phyloP scores from a whole-genome alignment of 1,284 basidiomycete species.

The Boletus mariae region DNA sequence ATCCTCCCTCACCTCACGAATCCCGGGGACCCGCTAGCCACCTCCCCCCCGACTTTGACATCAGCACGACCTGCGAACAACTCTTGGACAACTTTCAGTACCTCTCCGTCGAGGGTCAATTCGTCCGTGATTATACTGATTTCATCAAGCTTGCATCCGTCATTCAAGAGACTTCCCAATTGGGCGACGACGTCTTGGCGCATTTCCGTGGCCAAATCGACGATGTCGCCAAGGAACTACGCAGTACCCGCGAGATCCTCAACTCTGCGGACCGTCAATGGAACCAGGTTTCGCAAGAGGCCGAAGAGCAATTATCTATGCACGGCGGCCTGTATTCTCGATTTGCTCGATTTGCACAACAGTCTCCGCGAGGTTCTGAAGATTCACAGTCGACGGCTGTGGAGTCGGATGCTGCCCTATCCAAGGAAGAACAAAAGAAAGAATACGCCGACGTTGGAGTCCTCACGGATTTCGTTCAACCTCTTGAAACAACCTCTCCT shows the following conservation, averaged over 20 bases:
- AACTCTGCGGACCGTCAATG: conserved; percentile 37
- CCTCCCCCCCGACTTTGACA: conserved; percentile 39
- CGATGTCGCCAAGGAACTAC: conserved; percentile 48
- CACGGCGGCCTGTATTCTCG: conserved; percentile 24
- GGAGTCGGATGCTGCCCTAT: conserved; percentile 17
- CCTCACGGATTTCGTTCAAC: conserved; percentile 19
- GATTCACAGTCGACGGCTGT: conserved; percentile 54
- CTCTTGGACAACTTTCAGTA: conserved; percentile 52
- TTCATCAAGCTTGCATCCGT: conserved; percentile 43
- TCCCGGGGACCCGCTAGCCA: conserved; percentile 19
- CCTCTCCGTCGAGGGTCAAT: conserved; percentile 40
- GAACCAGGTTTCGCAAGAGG: conserved; percentile 41
- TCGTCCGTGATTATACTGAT: conserved; percentile 35
- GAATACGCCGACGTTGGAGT: conserved; percentile 24
- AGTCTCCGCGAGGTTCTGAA: conserved; percentile 45
- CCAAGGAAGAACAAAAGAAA: conserved; percentile 20
- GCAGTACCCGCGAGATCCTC: conserved; percentile 42
- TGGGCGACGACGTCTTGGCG: conserved; percentile 43
- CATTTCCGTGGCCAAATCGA: conserved; percentile 50
- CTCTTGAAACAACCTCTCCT: conserved; percentile 22
- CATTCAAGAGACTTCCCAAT: conserved; percentile 44
- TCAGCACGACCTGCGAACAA: conserved; percentile 42
- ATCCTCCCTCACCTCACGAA: conserved; percentile 17
- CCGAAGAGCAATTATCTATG: conserved; percentile 38
- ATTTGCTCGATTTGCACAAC: conserved; percentile 32